Conservation (phyloP, 2,329 filamentous ascomycete species). For the Alternaria tenuissima region DNA sequence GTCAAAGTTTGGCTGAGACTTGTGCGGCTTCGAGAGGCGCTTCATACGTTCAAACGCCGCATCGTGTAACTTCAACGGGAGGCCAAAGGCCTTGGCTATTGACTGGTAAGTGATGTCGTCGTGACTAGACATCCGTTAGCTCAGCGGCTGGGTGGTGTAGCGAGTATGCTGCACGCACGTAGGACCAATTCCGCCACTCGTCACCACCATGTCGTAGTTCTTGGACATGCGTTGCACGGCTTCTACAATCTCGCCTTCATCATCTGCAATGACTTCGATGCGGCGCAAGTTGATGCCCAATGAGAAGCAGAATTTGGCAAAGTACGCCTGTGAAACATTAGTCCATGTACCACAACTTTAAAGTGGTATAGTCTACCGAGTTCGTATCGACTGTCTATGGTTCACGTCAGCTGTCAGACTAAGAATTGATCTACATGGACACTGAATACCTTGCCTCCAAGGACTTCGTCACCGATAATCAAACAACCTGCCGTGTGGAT, state of each 20-base stretch:
- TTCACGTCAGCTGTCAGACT: slow-evolving; percentile 29
- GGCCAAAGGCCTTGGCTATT: slow-evolving; percentile 86
- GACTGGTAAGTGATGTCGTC: slow-evolving; percentile 98
- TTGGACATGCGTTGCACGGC: slow-evolving; percentile 86
- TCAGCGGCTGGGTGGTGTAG: slow-evolving; percentile 28
- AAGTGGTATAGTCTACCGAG: slow-evolving; percentile 50
- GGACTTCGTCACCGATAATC: slow-evolving; percentile 96
- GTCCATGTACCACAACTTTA: slow-evolving; percentile 6
- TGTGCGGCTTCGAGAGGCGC: slow-evolving; percentile 75
- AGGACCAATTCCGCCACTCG: slow-evolving; percentile 93
- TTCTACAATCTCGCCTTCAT: slow-evolving; percentile 89
- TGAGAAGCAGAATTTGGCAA: slow-evolving; percentile 72
- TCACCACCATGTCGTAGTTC: slow-evolving; percentile 93
- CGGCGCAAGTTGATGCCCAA: slow-evolving; percentile 77
- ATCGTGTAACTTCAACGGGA: slow-evolving; percentile 79
- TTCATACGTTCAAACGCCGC: slow-evolving; percentile 85
- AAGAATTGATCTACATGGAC: slow-evolving; percentile 20
- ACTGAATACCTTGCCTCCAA: slow-evolving; percentile 82
- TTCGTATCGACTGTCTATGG: slow-evolving; percentile 71
- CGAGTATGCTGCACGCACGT: slow-evolving; percentile 68
- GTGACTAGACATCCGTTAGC: slow-evolving; percentile 65
- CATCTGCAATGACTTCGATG: slow-evolving; percentile 92
- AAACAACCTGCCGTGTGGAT: slow-evolving; percentile 92
- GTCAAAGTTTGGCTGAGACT: slow-evolving; percentile 76
- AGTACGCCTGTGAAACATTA: slow-evolving; percentile 56